A percentile compares a stretch with the other conserved stretches of the same genome.
Conservation (phyloP, 148 eudicot species). For the Chenopodium suecicum region DNA sequence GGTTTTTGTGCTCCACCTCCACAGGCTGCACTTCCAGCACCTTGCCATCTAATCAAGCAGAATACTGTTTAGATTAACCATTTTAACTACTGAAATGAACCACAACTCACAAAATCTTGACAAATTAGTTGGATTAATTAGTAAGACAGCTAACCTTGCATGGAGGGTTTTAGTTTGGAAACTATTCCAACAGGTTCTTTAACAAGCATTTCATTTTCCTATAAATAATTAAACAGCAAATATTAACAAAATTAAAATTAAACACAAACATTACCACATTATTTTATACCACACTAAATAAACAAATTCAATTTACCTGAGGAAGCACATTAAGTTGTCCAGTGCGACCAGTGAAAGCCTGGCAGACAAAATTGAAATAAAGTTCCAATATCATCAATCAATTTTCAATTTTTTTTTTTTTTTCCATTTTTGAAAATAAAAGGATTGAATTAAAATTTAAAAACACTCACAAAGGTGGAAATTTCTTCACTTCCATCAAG, state of each 20-base stretch:
- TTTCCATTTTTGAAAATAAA: neutral
- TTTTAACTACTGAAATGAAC: neutral
- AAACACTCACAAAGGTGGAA: slow-evolving; percentile 55
- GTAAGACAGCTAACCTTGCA: slow-evolving; percentile 43
- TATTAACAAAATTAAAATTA: neutral
- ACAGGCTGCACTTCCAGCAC: slow-evolving; percentile 10
- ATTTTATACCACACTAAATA: neutral
- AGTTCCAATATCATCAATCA: neutral
- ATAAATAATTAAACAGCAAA: neutral
- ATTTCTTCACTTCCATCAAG: slow-evolving; percentile 36
- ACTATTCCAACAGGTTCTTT: slow-evolving; percentile 59
- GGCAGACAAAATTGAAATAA: neutral
- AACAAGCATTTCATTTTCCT: slow-evolving; percentile 54
- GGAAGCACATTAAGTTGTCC: slow-evolving; percentile 61
- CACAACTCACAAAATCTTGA: neutral
- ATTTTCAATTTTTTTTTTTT: no score
- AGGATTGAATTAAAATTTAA: neutral
- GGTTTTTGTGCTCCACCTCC: slow-evolving; percentile 39
- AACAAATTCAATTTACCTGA: slow-evolving; percentile 39
- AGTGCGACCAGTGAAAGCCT: slow-evolving; percentile 51
- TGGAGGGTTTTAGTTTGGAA: slow-evolving; percentile 46
- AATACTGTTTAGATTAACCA: neutral
- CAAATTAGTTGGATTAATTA: no score
- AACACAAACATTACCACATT: neutral
- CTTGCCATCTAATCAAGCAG: slow-evolving; percentile 5